These are phyloP conservation scores for Coniochaeta ligniaria DNA, from an alignment of 2,329 filamentous ascomycete species.

Conservation along the genomic window DNA sequence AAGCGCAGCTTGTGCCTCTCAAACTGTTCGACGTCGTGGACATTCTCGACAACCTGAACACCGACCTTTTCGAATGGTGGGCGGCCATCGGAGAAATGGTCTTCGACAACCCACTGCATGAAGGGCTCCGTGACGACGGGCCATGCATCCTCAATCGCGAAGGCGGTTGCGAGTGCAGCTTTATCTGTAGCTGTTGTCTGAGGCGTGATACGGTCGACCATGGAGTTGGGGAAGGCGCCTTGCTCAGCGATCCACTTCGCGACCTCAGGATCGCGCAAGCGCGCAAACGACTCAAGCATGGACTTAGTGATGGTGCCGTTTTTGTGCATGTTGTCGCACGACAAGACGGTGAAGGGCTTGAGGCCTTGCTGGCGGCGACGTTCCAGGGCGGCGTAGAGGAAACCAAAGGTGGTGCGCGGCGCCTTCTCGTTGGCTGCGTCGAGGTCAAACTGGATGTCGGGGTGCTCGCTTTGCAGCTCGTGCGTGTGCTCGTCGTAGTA, in stretches of 20 bases:
- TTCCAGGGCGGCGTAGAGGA: slow-evolving; percentile 42
- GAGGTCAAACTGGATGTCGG: slow-evolving; percentile 42
- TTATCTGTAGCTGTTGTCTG: slow-evolving; percentile 39
- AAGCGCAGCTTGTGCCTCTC: slow-evolving; percentile 51
- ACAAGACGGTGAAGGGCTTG: slow-evolving; percentile 46
- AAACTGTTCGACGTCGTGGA: slow-evolving; percentile 45
- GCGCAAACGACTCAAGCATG: slow-evolving; percentile 44
- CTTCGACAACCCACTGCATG: slow-evolving; percentile 49
- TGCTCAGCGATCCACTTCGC: slow-evolving; percentile 40
- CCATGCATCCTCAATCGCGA: slow-evolving; percentile 42
- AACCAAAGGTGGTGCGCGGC: slow-evolving; percentile 43
- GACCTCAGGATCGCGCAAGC: slow-evolving; percentile 35
- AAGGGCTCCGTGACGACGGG: slow-evolving; percentile 49
- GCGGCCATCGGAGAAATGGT: slow-evolving; percentile 42
- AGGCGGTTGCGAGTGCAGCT: slow-evolving; percentile 30
- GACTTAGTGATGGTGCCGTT: slow-evolving; percentile 44
- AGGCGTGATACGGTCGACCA: slow-evolving; percentile 49
- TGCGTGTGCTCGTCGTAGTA: slow-evolving; percentile 53
- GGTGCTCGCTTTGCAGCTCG: slow-evolving; percentile 37
- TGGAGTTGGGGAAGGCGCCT: slow-evolving; percentile 45
- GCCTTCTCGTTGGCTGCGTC: slow-evolving; percentile 31
- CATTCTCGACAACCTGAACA: slow-evolving; percentile 42
- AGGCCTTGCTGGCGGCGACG: slow-evolving; percentile 36
- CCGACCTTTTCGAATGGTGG: slow-evolving; percentile 45
- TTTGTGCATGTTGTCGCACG: slow-evolving; percentile 52